Conservation (phyloP, 2,329 filamentous ascomycete species). For the Periconia macrospinosa region DNA sequence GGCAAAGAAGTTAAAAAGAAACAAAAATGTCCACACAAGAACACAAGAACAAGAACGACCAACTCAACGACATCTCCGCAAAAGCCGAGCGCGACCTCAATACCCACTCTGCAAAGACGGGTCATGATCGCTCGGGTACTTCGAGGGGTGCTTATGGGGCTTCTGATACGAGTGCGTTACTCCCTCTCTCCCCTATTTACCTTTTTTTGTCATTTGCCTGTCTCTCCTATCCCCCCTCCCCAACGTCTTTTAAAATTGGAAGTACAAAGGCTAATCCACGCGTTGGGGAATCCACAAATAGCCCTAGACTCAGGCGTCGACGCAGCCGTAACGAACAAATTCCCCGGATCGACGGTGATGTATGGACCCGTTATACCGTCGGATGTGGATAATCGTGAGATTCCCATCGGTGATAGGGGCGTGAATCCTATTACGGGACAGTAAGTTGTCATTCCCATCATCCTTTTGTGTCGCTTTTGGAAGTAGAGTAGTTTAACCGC, state of each 20-base stretch:
- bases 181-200: background rate
- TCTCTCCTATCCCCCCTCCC: background rate
- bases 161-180: conserved; percentile 42
- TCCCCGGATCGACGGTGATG: conserved; percentile 49
- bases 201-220: too few species aligned
- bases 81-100: conserved; percentile 55
- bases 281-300: background rate
- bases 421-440: conserved; percentile 45
- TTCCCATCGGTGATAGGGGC: conserved; percentile 49
- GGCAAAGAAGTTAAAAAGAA: background rate
- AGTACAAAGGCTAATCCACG: background rate
- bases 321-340: conserved; percentile 42
- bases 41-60: conserved; percentile 42
- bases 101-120: conserved; percentile 44
- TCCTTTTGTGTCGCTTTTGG: background rate
- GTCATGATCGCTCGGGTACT: conserved; percentile 18
- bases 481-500: too few species aligned
- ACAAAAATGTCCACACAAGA: conserved; percentile 48
- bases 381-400: conserved; percentile 51
- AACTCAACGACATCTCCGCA: conserved; percentile 49
- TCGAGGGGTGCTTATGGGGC: conserved; percentile 1
- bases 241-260: background rate
- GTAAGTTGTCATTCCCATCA: conserved; percentile 23
- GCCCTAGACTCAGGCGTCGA: conserved; percentile 51
- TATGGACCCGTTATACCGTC: conserved; percentile 50